Percentiles rank a stretch among this genome's conserved stretches.
phyloP scores from a whole-genome alignment of 192 early-diverging fungal genomes.

The Podila horticola region DNA sequence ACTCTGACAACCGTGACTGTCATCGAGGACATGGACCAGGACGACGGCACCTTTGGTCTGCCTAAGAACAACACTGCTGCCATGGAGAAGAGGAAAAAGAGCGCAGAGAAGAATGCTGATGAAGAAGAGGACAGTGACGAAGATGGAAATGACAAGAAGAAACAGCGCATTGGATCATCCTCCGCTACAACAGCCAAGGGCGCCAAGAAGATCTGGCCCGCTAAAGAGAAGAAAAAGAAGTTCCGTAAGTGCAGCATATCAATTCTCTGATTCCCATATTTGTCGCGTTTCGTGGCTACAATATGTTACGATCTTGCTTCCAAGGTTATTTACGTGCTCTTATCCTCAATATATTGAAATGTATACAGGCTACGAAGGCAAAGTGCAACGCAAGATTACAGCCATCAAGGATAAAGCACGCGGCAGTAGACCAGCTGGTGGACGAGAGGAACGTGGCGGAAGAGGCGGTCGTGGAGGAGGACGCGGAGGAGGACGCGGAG shows the following conservation, averaged over 20 bases:
- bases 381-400: constrained; percentile 38
- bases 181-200: constrained; percentile 38
- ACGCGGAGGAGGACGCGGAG: constrained; percentile 11
- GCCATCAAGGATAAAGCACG: constrained; percentile 25
- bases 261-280: neutral
- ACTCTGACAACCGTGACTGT: constrained; percentile 79
- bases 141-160: constrained; percentile 26
- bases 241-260: constrained; percentile 34
- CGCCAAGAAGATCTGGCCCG: constrained; percentile 15
- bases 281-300: neutral
- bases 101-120: constrained; percentile 6
- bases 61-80: constrained; percentile 31
- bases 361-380: constrained; percentile 40
- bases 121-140: constrained; percentile 18
- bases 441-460: constrained; percentile 23
- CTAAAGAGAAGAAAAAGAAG: constrained; percentile 48
- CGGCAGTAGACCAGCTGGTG: constrained; percentile 19
- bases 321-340: no score
- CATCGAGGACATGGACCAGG: constrained; percentile 72
- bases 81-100: constrained; percentile 24
- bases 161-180: constrained; percentile 32
- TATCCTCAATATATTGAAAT: no score
- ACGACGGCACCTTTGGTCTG: constrained; percentile 47
- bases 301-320: neutral
- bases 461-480: constrained; percentile 18